phyloP scores from a whole-genome alignment of 2,329 filamentous ascomycete species.

The Eurotiales sp. region DNA sequence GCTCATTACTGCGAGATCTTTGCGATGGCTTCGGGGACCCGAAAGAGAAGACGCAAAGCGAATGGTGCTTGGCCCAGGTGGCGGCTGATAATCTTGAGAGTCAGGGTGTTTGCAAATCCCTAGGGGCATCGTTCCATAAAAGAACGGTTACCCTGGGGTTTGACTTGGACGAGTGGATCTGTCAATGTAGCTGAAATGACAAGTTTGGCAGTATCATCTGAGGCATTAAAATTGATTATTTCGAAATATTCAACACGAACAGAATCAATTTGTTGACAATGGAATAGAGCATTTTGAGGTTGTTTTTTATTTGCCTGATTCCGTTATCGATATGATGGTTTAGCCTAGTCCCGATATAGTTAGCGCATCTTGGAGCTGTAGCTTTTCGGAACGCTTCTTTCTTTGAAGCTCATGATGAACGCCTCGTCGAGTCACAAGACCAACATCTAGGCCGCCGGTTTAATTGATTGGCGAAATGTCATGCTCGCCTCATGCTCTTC shows the following conservation, averaged over 20 bases:
- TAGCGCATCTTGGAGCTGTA: neutral
- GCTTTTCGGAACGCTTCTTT: too few species aligned
- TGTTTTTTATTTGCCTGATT: too few species aligned
- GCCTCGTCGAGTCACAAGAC: neutral
- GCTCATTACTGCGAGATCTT: neutral
- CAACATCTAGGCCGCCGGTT: neutral
- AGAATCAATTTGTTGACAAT: too few species aligned
- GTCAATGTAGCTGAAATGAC: neutral
- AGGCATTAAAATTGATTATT: too few species aligned
- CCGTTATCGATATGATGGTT: neutral
- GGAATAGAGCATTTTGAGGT: too few species aligned
- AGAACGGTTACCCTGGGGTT: neutral
- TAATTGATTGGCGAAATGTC: neutral
- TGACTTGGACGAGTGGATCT: neutral
- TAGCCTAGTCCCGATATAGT: neutral
- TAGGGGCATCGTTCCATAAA: slow-evolving; percentile 1
- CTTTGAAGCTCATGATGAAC: too few species aligned
- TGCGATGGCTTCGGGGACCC: neutral
- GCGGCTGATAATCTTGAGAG: slow-evolving; percentile 8
- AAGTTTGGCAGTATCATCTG: too few species aligned
- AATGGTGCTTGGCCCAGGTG: slow-evolving; percentile 8
- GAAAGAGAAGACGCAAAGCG: neutral
- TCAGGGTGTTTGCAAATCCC: slow-evolving; percentile 2
- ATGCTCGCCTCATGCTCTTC: slow-evolving; percentile 6
- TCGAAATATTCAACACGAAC: too few species aligned